Evolutionary conservation across 148 eudicot species (phyloP).

Genomic region (Vaccinium darrowii): DNA sequence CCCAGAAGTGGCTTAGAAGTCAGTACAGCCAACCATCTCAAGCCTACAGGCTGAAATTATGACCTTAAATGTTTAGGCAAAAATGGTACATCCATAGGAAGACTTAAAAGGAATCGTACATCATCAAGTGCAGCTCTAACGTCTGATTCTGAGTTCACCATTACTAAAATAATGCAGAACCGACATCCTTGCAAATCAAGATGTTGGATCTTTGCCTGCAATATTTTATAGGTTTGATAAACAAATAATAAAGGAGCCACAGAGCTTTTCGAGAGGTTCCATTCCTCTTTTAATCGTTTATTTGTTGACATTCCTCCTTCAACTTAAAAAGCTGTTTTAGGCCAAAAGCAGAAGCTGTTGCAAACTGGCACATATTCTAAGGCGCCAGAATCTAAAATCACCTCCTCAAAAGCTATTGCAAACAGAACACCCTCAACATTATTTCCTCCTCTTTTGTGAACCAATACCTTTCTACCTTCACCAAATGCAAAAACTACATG

Average conservation of each 20-base stretch:
- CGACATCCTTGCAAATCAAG: background rate
- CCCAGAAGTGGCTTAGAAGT: background rate
- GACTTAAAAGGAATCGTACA: background rate
- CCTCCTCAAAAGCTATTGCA: background rate
- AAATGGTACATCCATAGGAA: background rate
- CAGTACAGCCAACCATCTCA: background rate
- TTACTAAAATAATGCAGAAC: background rate
- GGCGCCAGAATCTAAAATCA: background rate
- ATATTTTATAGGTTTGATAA: background rate
- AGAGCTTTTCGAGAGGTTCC: background rate
- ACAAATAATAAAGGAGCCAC: background rate
- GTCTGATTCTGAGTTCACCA: background rate
- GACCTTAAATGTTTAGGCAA: background rate
- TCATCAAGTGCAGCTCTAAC: background rate
- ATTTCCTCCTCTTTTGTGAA: background rate
- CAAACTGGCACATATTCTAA: background rate
- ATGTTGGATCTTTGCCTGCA: background rate
- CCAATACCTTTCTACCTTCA: background rate
- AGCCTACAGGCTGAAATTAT: background rate
- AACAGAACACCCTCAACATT: background rate
- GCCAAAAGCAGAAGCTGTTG: background rate
- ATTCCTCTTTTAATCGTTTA: background rate
- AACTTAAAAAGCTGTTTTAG: background rate
- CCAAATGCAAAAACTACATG: background rate
- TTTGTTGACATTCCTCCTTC: background rate